Evolutionary conservation across 2,329 filamentous ascomycete species (phyloP).

Genomic region (Monilinia aucupariae): DNA sequence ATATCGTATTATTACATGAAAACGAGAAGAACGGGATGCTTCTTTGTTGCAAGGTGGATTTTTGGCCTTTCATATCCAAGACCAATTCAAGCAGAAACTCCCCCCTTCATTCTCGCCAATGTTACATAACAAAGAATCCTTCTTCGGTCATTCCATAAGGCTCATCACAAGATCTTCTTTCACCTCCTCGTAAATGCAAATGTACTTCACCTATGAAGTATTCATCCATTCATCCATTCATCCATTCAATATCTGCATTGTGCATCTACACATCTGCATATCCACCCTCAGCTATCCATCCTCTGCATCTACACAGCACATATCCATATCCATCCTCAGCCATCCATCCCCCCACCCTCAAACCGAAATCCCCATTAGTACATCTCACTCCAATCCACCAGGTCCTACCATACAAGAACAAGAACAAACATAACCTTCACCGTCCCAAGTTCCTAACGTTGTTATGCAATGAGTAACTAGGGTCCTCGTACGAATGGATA

Average conservation of each 20-base stretch:
- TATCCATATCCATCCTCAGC: background rate
- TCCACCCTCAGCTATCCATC: background rate
- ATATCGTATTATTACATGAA: no score
- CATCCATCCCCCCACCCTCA: background rate
- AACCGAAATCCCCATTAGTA: no score
- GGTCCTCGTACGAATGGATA: background rate
- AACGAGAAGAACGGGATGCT: no score
- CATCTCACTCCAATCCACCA: no score
- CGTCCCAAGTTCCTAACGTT: constrained; percentile 8
- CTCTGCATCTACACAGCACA: background rate
- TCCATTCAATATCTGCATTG: background rate
- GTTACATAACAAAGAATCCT: background rate
- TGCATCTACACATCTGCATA: background rate
- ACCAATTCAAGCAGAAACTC: no score
- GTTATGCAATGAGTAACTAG: background rate
- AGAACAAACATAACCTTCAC: constrained; percentile 7
- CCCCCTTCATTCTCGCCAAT: constrained; percentile 6
- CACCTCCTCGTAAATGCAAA: background rate
- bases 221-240: no score
- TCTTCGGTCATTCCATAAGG: constrained; percentile 3
- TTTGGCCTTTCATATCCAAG: no score
- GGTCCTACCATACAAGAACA: no score
- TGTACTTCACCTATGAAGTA: no score
- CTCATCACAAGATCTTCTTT: background rate
- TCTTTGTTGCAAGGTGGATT: no score